Evolutionary conservation across 257 asterid genomes (phyloP), one percentile per base, ranked within the genome.

Genomic region (Misopates orontium): DNA sequence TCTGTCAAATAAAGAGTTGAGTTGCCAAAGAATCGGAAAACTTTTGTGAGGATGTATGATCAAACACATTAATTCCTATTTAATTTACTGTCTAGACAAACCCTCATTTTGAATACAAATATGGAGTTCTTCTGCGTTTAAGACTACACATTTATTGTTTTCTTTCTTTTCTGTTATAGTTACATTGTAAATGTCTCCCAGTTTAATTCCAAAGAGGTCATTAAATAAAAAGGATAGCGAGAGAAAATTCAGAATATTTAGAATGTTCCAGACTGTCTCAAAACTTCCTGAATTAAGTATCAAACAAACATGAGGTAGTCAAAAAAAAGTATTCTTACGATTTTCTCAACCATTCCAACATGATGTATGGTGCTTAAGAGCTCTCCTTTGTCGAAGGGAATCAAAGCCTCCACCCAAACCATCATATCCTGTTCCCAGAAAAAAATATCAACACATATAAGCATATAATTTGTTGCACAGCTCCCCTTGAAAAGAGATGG

Each of bases 321-420:
- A 19, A 21, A n/a, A n/a, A 23, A 25, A 56, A 23, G 9, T 70
- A 8, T 25, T 67, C 99, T 84, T 82, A 93, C 97, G 21, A 77
- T 86, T 71, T 52, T 79, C 76, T 90, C 97, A 64, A 93, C 91
- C 89, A 93, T 84, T 70, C 99, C 99, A 66, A 90, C 99, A 40
- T 80, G 83, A 82, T 93, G 99, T 66, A 93, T 78, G 68, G 94
- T 84, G 75, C 87, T 93, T 22, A 93, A 83, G 66, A 93, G 94
- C 71, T 93, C 97, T 62, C 96, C 99, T 76, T 90, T 86, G 74
- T 90, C 95, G 63, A 93, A 93, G 1, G 99, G 99, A 60, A 93
- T 86, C 78, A 93, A 73, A 71, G 97, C 99, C 83, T 93, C 99
- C 64, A 93, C 84, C 99, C 97, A 90, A 41, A 93, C 96, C 99